A percentile compares a stretch with the other conserved stretches of the same genome.
phyloP scores from a whole-genome alignment of 495 filamentous ascomycete genomes.

The Tuber umbilicatum region DNA sequence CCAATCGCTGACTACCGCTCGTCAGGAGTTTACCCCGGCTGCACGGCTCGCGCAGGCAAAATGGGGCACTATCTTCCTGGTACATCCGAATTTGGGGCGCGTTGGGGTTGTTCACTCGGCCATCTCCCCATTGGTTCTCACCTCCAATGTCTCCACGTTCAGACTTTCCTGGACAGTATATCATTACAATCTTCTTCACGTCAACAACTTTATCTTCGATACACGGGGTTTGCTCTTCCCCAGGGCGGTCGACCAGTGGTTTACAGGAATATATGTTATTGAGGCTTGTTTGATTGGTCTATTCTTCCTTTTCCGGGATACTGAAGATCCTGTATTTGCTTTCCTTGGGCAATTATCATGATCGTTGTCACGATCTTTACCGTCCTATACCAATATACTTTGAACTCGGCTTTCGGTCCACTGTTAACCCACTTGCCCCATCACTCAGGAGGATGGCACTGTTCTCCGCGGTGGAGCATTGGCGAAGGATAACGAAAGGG shows the following conservation, averaged over 20 bases:
- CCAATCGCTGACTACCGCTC: slow-evolving; percentile 77
- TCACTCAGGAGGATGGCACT: slow-evolving; percentile 92
- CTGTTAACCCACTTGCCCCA: slow-evolving; percentile 83
- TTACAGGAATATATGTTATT: slow-evolving; percentile 91
- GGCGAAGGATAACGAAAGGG: slow-evolving; percentile 63
- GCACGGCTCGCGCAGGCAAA: slow-evolving; percentile 68
- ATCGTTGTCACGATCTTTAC: slow-evolving; percentile 66
- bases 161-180: slow-evolving; percentile 91
- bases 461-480: slow-evolving; percentile 84
- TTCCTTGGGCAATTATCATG: slow-evolving; percentile 86
- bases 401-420: slow-evolving; percentile 81
- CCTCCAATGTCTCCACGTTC: slow-evolving; percentile 94
- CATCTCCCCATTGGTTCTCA: slow-evolving; percentile 78
- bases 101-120: slow-evolving; percentile 91
- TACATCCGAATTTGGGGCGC: slow-evolving; percentile 90
- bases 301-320: slow-evolving; percentile 75
- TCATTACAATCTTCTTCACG: slow-evolving; percentile 93
- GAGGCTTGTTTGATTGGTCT: slow-evolving; percentile 83
- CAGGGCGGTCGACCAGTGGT: slow-evolving; percentile 88
- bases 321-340: slow-evolving; percentile 55
- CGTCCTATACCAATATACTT: slow-evolving; percentile 67
- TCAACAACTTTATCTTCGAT: slow-evolving; percentile 82
- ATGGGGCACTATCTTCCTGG: slow-evolving; percentile 92
- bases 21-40: slow-evolving; percentile 81
- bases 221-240: slow-evolving; percentile 93